phyloP scores from a whole-genome alignment of 352 stramenopile species.

The Halophytophthora polymorphica region DNA sequence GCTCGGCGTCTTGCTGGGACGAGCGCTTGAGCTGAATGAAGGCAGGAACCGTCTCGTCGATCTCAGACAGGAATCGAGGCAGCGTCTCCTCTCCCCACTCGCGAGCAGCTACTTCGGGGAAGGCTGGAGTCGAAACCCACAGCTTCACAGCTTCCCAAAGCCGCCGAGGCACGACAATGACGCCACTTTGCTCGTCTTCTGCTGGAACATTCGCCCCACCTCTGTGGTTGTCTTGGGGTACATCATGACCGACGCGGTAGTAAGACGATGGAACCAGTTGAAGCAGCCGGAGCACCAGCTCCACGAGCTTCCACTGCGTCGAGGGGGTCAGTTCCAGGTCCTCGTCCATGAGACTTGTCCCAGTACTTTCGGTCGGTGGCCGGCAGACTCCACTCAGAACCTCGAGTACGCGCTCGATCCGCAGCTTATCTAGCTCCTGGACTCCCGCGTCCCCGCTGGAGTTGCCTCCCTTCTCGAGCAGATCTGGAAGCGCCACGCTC shows the following conservation, averaged over 20 bases:
- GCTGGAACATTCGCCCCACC: neutral
- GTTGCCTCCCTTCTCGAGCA: constrained; percentile 22
- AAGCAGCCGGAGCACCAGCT: constrained; percentile 38
- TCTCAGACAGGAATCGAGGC: constrained; percentile 13
- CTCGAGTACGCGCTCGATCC: constrained; percentile 40
- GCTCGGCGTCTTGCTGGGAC: constrained; percentile 14
- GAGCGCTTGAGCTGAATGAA: constrained; percentile 31
- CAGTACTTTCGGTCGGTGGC: constrained; percentile 8
- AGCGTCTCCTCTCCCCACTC: constrained; percentile 35
- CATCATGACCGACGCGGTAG: constrained; percentile 20
- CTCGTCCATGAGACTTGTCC: constrained; percentile 8
- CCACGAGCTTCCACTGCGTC: constrained; percentile 35
- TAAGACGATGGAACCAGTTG: constrained; percentile 28
- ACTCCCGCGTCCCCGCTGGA: neutral
- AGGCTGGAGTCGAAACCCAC: constrained; percentile 23
- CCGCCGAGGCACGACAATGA: constrained; percentile 25
- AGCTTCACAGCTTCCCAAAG: constrained; percentile 43
- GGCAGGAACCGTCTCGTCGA: constrained; percentile 29
- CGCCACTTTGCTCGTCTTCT: neutral
- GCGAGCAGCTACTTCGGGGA: constrained; percentile 17
- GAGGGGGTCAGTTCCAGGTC: constrained; percentile 21
- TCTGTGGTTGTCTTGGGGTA: neutral
- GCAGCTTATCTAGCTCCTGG: constrained; percentile 32
- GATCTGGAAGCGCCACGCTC: constrained; percentile 24
- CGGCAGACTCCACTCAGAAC: constrained; percentile 34